Evolutionary conservation across 1,284 basidiomycete genomes (phyloP), one percentile per base, ranked within the genome.

Genomic region (Nidula niveotomentosa): DNA sequence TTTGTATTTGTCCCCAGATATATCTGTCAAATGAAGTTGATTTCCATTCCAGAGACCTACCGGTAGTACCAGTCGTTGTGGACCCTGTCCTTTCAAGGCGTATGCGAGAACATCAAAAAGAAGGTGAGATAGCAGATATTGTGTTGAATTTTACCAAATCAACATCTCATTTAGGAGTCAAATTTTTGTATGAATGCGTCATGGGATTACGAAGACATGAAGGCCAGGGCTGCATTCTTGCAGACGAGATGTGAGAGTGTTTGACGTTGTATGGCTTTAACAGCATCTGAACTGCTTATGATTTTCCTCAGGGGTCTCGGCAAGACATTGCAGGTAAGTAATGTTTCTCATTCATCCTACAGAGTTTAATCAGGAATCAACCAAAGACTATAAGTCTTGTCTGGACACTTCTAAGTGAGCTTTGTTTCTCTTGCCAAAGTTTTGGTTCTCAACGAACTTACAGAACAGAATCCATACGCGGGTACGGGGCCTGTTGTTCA

Each of bases 101-200:
- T 53, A 82, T 99, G 69, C 82, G 96, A 47, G 86, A 91, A 2
- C 97, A 99, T 74, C 97, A 99, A 68, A 79, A 84, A 50, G 93
- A 97, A 77, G 96, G 96, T 81, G 64, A 30, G 74, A 52, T 23
- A 15, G 35, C 54, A 44, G 30, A 54, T 44, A 15, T 10, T 47
- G 36, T 13, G 18, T 41, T 23, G 3, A 23, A 23, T 23, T 23
- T 23, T 23, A 23, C 44, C 51, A 49, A 17, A 50, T 48, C 37
- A 54, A 44, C 52, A 36, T 45, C 47, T 52, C 43, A 23, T 53
- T 8, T 36, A 90, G 89, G 91, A 44, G 80, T 92, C 39, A 81
- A 87, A 68, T 99, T 99, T 70, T 79, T 99, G 77, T 99, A 99
- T 69, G 93, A 96, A 68, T 93, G 91, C 61, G 91, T 96, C 17